Evolutionary conservation across 2,329 filamentous ascomycete genomes (phyloP).

Genomic region (Trichoderma koningiopsis): DNA sequence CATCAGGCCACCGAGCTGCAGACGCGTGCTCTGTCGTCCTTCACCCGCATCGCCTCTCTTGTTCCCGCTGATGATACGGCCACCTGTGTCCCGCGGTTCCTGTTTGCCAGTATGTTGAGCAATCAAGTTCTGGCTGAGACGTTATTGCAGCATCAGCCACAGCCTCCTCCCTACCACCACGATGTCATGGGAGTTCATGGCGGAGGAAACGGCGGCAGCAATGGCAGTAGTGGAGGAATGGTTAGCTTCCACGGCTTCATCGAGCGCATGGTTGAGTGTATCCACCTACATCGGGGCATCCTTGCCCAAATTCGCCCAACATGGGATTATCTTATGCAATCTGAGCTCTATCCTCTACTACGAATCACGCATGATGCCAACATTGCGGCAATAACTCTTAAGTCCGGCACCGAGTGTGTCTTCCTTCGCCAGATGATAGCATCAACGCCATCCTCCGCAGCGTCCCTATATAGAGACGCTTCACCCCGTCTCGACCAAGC

Average conservation of each 20-base stretch:
- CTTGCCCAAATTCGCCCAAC: conserved; percentile 40
- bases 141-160: conserved; percentile 40
- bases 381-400: neutral
- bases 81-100: conserved; percentile 43
- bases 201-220: neutral
- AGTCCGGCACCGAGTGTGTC: conserved; percentile 34
- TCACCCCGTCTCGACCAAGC: conserved; percentile 30
- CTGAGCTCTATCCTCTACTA: conserved; percentile 38
- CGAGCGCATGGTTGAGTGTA: conserved; percentile 45
- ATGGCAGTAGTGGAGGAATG: conserved; percentile 8
- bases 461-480: conserved; percentile 36
- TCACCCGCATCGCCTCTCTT: conserved; percentile 37
- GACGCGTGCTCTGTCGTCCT: conserved; percentile 46
- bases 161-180: conserved; percentile 22
- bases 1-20: conserved; percentile 48
- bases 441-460: conserved; percentile 30
- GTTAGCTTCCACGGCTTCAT: conserved; percentile 44
- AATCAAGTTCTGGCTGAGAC: conserved; percentile 54
- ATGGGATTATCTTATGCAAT: conserved; percentile 41
- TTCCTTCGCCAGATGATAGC: conserved; percentile 28
- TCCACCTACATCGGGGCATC: conserved; percentile 48
- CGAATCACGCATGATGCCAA: conserved; percentile 28
- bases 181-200: conserved; percentile 18
- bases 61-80: conserved; percentile 32
- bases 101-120: conserved; percentile 49